These are phyloP conservation scores for Stagonosporopsis vannaccii DNA, from an alignment of 2,329 filamentous ascomycete species.

Conservation along the genomic window DNA sequence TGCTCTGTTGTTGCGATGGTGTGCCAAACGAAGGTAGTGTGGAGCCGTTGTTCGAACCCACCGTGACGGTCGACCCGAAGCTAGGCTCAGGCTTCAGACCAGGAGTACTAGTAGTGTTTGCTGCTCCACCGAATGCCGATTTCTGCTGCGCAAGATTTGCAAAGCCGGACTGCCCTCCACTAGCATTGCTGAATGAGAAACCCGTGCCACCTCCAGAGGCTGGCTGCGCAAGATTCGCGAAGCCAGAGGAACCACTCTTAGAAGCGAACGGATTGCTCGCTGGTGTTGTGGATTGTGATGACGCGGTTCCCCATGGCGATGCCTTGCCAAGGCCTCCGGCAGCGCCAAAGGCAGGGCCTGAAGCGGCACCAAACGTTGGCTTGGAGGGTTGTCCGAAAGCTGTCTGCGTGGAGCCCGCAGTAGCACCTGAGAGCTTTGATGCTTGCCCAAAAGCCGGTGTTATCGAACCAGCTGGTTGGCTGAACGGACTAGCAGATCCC, in stretches of 20 bases:
- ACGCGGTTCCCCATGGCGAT: slow-evolving; percentile 34
- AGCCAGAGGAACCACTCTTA: slow-evolving; percentile 35
- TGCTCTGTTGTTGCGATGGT: slow-evolving; percentile 37
- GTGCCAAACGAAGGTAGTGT: slow-evolving; percentile 45
- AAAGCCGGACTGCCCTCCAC: slow-evolving; percentile 39
- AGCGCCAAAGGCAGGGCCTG: slow-evolving; percentile 39
- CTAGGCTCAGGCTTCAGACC: slow-evolving; percentile 42
- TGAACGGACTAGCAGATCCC: slow-evolving; percentile 29
- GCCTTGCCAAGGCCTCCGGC: slow-evolving; percentile 29
- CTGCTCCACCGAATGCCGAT: slow-evolving; percentile 35
- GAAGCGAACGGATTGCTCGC: slow-evolving; percentile 46
- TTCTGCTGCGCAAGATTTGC: slow-evolving; percentile 41
- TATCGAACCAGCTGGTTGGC: slow-evolving; percentile 29
- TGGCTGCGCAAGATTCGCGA: slow-evolving; percentile 41
- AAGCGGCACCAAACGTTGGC: slow-evolving; percentile 24
- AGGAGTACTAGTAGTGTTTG: slow-evolving; percentile 20
- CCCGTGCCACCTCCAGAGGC: slow-evolving; percentile 31
- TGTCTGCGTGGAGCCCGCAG: slow-evolving; percentile 17
- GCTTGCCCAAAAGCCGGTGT: slow-evolving; percentile 39
- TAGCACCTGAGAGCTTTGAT: slow-evolving; percentile 16
- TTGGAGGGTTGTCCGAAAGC: slow-evolving; percentile 3
- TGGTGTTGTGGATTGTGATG: slow-evolving; percentile 30
- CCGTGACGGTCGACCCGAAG: slow-evolving; percentile 53
- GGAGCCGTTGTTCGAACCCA: slow-evolving; percentile 44
- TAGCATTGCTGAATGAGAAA: slow-evolving; percentile 38